Base-by-base conservation (phyloP, 139 green algal species). In the Coccomyxa sp. region DNA sequence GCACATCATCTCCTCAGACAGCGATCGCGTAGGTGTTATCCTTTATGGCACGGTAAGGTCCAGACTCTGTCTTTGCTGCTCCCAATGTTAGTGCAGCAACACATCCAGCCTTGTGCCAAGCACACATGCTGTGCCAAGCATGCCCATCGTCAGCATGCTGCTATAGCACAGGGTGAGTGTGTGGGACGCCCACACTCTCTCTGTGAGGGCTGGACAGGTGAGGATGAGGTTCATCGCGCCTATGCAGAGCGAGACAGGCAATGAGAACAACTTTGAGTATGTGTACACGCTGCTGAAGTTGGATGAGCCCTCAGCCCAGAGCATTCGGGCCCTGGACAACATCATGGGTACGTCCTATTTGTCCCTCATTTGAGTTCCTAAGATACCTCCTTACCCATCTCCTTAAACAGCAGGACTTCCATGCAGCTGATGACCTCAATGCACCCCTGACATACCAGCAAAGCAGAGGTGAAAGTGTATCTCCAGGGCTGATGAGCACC, bases 11-110 rank as follows among this genome's bases (percentile, higher is more conserved):
- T 55, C 55, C 6, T 71, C 39, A 12, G 38, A 40, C 9, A 73
- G 55, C 55, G 83, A 88, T 44, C 38, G 80, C 12, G 29, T 79
- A 38, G 78, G 73, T 22, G 78, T 88, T 7, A 38, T 85, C 24
- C 76, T 88, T 9, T 88, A 86, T 78, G 76, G 73, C 37, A 83
- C 83, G 83, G 83, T 88, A 58, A 9, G 73, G 12, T 44, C n/a
- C n/a, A n/a, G n/a, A n/a, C n/a, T n/a, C n/a, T n/a, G n/a, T n/a
- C n/a, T n/a, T n/a, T n/a, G n/a, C n/a, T 38, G 39, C 29, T 54
- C 44, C 31, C 50, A 71, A n/a, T n/a, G n/a, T n/a, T n/a, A n/a
- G n/a, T n/a, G 64, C 64, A 71, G 29, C n/a, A 36, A 37, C 35
- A 44, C 33, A 75, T 44, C 33, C 70, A 75, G 18, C 70, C 41